Base-by-base conservation (phyloP, 202 grass and related monocot species). In the Digitaria exilis region DNA sequence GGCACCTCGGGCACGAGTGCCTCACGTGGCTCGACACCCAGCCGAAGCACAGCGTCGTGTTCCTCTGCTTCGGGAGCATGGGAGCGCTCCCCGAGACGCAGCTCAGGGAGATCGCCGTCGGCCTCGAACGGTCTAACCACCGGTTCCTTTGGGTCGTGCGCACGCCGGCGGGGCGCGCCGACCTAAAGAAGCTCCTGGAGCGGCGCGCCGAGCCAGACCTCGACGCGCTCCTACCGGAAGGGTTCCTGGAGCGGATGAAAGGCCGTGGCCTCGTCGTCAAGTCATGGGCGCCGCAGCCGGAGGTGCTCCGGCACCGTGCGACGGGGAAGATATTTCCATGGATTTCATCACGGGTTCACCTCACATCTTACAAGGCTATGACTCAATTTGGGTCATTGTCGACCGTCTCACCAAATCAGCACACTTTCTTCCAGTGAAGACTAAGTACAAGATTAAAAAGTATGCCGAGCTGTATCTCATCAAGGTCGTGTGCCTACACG, bases 51-150 rank as follows among this genome's bases (percentile, higher is more conserved):
- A 93, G 81, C 48, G 87, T 89, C 0, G 89, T 94, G 70, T 94
- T 91, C 81, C 69, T 94, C 29, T 90, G 89, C 82, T 94, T 91
- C n/a, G 89, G 92, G 11, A 92, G 89, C 87, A 65, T 55, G 75
- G 89, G 87, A 12, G 0, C 54, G 1, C 54, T 56, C 8, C 54
- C n/a, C 0, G n/a, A 24, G 8, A 7, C 7, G 51, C 51, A 55
- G 51, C 51, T 54, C 0, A 7, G 51, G 16, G 51, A 55, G 19
- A 55, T 55, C 51, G 51, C 19, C 19, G 51, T 1, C 6, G 52
- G 52, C 7, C 52, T 56, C 2, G 52, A 56, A 21, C 1, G 6
- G 0, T 22, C 52, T 1, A 1, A 2, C 7, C 21, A 10, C 7
- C 7, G 21, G 21, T 56, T 24, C 52, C 52, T 56, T 0, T 54